Evolutionary conservation across 2,329 filamentous ascomycete genomes (phyloP).

Genomic region (Fusarium nematophilum): DNA sequence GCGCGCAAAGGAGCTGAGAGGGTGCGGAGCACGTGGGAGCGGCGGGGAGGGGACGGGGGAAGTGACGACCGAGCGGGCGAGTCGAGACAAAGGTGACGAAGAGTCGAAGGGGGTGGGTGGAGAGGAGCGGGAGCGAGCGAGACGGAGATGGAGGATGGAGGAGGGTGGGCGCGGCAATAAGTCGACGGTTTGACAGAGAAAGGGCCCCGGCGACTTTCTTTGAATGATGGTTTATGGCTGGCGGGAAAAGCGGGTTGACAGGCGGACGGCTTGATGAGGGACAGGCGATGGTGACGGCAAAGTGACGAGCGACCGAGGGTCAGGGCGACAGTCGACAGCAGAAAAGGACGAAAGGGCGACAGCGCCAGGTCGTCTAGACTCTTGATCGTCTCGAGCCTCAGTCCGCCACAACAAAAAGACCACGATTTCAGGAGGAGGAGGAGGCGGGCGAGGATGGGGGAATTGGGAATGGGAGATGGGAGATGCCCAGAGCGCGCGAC

Average conservation of each 20-base stretch:
- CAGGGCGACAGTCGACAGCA: slow-evolving; percentile 3
- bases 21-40: slow-evolving; percentile 40
- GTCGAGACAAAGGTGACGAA: slow-evolving; percentile 31
- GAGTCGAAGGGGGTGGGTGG: slow-evolving; percentile 11
- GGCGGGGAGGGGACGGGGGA: slow-evolving; percentile 30
- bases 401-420: slow-evolving; percentile 12
- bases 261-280: slow-evolving; percentile 10
- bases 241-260: slow-evolving; percentile 26
- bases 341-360: slow-evolving; percentile 9
- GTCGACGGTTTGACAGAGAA: slow-evolving; percentile 21
- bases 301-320: neutral
- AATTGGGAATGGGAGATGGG: no score
- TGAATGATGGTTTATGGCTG: no score
- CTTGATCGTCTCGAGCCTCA: slow-evolving; percentile 7
- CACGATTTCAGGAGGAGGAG: slow-evolving; percentile 11
- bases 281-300: slow-evolving; percentile 10
- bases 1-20: slow-evolving; percentile 28
- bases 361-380: slow-evolving; percentile 2
- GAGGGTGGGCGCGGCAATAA: slow-evolving; percentile 22
- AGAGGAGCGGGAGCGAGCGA: slow-evolving; percentile 28
- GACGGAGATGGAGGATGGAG: slow-evolving; percentile 17
- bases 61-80: slow-evolving; percentile 20
- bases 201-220: slow-evolving; percentile 8
- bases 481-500: slow-evolving; percentile 18
- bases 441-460: slow-evolving; percentile 8